These are phyloP conservation scores for Coemansia reversa DNA, from an alignment of 192 early-diverging fungal genomes.

Conservation along the genomic window DNA sequence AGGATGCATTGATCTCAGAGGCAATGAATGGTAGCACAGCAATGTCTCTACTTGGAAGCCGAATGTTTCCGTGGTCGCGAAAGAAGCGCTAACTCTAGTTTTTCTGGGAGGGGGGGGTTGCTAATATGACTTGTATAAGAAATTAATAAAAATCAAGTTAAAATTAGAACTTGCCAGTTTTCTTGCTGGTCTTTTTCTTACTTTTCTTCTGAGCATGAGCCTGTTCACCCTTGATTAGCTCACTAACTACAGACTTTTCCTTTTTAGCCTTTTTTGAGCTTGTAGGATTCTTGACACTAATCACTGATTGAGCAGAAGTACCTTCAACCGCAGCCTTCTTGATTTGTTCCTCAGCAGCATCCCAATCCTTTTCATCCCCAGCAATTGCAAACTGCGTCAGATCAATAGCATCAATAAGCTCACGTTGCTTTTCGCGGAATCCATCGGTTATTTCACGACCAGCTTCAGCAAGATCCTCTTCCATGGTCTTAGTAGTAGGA, in stretches of 20 bases:
- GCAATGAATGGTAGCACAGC: slow-evolving; percentile 45
- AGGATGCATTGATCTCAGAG: slow-evolving; percentile 47
- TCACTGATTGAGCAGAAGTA: slow-evolving; percentile 52
- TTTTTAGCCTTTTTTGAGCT: slow-evolving; percentile 57
- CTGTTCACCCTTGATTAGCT: slow-evolving; percentile 34
- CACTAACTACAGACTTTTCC: slow-evolving; percentile 26
- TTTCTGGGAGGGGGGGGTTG: no score
- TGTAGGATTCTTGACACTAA: slow-evolving; percentile 70
- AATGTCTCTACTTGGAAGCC: slow-evolving; percentile 45
- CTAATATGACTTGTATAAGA: neutral
- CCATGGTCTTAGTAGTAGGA: slow-evolving; percentile 70
- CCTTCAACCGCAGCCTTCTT: slow-evolving; percentile 58
- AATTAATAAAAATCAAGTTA: slow-evolving; percentile 6
- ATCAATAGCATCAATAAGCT: slow-evolving; percentile 76
- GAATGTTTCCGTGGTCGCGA: slow-evolving; percentile 49
- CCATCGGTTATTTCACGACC: slow-evolving; percentile 67
- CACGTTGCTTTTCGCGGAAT: slow-evolving; percentile 71
- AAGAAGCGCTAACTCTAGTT: slow-evolving; percentile 14
- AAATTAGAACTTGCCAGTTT: slow-evolving; percentile 31
- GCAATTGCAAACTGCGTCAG: slow-evolving; percentile 75
- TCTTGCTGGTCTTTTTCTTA: slow-evolving; percentile 54
- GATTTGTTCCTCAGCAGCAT: slow-evolving; percentile 65
- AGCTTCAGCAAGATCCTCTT: slow-evolving; percentile 83
- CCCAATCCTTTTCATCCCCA: slow-evolving; percentile 71
- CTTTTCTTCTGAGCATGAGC: slow-evolving; percentile 18